Conservation (phyloP, 1,284 basidiomycete genomes). For the Coniferiporia sulphurascens region DNA sequence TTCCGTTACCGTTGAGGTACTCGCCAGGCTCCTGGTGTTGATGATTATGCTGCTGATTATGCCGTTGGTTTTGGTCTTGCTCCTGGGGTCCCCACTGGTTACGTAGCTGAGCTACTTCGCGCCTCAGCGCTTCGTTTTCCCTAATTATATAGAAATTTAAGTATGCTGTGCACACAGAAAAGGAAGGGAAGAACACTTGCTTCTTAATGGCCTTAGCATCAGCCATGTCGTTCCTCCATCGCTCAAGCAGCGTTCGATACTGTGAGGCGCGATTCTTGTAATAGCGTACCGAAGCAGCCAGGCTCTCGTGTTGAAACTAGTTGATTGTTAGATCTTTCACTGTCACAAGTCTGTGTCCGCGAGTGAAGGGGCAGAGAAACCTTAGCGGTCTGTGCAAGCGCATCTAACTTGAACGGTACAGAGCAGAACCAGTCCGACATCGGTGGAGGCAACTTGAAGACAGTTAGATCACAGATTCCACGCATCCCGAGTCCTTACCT, state of each 20-base stretch:
- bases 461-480: conserved; percentile 1
- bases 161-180: not conserved
- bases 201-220: conserved; percentile 49
- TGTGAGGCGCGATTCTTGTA: conserved; percentile 52
- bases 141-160: conserved; percentile 29
- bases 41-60: conserved; percentile 19
- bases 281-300: conserved; percentile 58
- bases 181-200: conserved; percentile 30
- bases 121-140: conserved; percentile 43
- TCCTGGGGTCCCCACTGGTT: conserved; percentile 27
- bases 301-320: conserved; percentile 75
- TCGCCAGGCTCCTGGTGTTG: conserved; percentile 31
- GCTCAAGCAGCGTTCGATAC: conserved; percentile 47
- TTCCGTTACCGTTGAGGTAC: conserved; percentile 50
- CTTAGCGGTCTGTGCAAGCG: conserved; percentile 58
- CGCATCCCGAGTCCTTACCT: conserved; percentile 41
- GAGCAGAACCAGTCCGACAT: conserved; percentile 76
- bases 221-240: conserved; percentile 32
- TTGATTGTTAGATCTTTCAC: conserved; percentile 3
- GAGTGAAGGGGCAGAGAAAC: conserved; percentile 33
- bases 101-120: conserved; percentile 46
- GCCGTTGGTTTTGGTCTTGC: conserved; percentile 19
- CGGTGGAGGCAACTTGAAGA: conserved; percentile 60
- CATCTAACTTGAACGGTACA: conserved; percentile 54
- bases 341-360: not conserved